Evolutionary conservation across 2,329 filamentous ascomycete species (phyloP).

Genomic region (Talaromyces rugulosus): DNA sequence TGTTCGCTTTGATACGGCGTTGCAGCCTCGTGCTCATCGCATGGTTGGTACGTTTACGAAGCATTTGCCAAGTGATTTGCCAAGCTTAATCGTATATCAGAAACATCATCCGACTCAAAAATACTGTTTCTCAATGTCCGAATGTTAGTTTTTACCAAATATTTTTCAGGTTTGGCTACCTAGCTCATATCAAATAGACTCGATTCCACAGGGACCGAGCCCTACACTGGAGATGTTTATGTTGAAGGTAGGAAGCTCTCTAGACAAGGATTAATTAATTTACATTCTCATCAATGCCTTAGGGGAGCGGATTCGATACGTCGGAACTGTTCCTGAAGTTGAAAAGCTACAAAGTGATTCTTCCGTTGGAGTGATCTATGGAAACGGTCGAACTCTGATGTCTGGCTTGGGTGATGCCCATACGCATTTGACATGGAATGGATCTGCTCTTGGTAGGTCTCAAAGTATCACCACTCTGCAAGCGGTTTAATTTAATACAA

Average conservation of each 20-base stretch:
- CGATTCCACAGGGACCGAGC: constrained; percentile 34
- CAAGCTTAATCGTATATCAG: too few relatives aligned
- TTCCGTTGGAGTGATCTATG: constrained; percentile 35
- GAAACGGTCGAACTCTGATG: constrained; percentile 45
- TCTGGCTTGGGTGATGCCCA: constrained; percentile 49
- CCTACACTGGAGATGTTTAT: constrained; percentile 37
- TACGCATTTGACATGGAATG: constrained; percentile 48
- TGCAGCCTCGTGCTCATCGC: too few relatives aligned
- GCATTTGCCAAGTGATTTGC: too few relatives aligned
- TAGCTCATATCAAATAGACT: too few relatives aligned
- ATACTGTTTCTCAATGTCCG: neutral
- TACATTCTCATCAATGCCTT: too few relatives aligned
- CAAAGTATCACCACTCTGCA: too few relatives aligned
- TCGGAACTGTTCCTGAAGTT: constrained; percentile 30
- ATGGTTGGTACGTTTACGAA: constrained; percentile 19
- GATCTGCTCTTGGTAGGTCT: too few relatives aligned
- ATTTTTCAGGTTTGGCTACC: too few relatives aligned
- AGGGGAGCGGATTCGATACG: constrained; percentile 29
- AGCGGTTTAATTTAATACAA: too few relatives aligned
- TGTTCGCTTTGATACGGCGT: too few relatives aligned
- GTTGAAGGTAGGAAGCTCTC: too few relatives aligned
- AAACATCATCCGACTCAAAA: neutral
- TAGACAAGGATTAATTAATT: too few relatives aligned
- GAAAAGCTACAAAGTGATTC: constrained; percentile 24
- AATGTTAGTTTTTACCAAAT: neutral